Base-by-base conservation (phyloP, 2,329 filamentous ascomycete genomes). In the Cyphellophora attinorum region DNA sequence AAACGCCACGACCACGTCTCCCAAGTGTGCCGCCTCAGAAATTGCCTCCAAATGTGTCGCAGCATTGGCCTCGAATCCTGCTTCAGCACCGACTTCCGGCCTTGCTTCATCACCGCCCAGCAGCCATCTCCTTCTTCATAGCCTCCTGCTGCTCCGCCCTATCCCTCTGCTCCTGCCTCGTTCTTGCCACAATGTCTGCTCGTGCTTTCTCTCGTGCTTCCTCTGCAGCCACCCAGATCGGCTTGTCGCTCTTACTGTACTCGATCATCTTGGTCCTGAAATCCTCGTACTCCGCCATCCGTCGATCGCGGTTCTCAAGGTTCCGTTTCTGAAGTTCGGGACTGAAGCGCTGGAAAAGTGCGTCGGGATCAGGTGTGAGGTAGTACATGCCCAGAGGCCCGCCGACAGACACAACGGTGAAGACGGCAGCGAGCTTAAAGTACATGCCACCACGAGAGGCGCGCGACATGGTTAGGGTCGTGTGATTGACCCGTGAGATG, bases 311-410 rank as follows among this genome's bases (percentile, higher is more conserved):
- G 39, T 79, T 74, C 58, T 88, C 86, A n/a, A 93, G 65, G 42
- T 83, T 86, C 53, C 82, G 76, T 58, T 84, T 83, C 55, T 91
- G 83, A n/a, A 98, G 72, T 19, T 96, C 91, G 1, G 89, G 89
- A 59, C 89, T 96, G 65, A 96, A 96, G 60, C 72, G 77, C 65
- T 74, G 70, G 68, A 93, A 86, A 27, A 98, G 72, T 63, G 96
- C 86, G 60, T 95, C 91, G 50, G 95, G 86, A 10, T 82, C 81
- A 2, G 91, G 91, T 17, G 60, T 60, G 37, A 65, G 46, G 27
- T 78, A 93, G 61, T 79, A 74, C 28, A 89, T 81, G 34, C 96
- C 65, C 11, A 81, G 80, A 15, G 91, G 91, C 3, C 91, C 91
- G 34, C 91, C 91, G 40, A 95, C 70, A 52, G 76, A 79, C 49